Base-by-base conservation (phyloP, 495 filamentous ascomycete genomes). In the Penicillium paradoxum region DNA sequence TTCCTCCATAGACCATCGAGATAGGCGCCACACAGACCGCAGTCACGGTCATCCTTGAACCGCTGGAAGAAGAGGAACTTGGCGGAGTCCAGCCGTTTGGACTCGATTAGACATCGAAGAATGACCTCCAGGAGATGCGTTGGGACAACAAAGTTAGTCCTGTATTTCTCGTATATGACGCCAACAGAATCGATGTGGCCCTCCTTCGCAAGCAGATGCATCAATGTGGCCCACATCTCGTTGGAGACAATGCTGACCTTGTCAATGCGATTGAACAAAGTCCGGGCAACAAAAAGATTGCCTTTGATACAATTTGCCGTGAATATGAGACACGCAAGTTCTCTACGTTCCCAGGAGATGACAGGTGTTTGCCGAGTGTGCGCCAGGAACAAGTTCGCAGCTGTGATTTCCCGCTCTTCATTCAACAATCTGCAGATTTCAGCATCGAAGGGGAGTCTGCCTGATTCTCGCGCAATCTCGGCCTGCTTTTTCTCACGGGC, bases 1-100 rank as follows among this genome's bases (percentile, higher is more conserved):
- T 73, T 77, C 53, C 57, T 71, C 74, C 74, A 77, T 8, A 75
- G 29, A 3, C 68, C 67, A 24, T 64, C 62, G n/a, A 77, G 65
- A 54, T 68, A 77, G 10, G 66, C 63, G 27, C 71, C 71, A 38
- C 65, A 69, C 9, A 77, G 22, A 2, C 68, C 70, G 30, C 71
- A 73, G 21, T 66, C 59, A 8, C 55, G 51, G 38, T 75, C 74
- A 41, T 68, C 21, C 24, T 56, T 33, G 33, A 75, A 51, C 34
- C 67, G 62, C 9, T 58, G 44, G 17, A 64, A 61, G 36, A 77
- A 62, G 22, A 77, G 49, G 50, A 46, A 62, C 41, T 72, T 73
- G 22, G 74, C 72, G 4, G 60, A 51, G 10, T 55, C 61, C 42
- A 77, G 53, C 21, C 74, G 46, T 21, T 68, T 64, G 1, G 74